phyloP scores from a whole-genome alignment of 257 asterid species.

The Nicotiana paniculata region DNA sequence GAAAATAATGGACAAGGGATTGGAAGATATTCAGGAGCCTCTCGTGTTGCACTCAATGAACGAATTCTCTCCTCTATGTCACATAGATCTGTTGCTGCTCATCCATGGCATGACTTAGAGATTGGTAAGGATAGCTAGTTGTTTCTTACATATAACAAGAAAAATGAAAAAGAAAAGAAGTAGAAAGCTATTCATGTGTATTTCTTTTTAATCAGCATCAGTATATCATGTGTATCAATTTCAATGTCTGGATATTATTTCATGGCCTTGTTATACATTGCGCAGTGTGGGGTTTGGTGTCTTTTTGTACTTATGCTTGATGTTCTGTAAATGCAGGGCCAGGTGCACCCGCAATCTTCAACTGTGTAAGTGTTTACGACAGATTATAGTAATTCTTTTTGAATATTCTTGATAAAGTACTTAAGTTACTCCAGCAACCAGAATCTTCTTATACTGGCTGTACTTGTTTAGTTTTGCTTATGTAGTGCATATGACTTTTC shows the following conservation, averaged over 20 bases:
- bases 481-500: background rate
- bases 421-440: background rate
- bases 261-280: background rate
- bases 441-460: background rate
- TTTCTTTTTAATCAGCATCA: background rate
- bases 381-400: background rate
- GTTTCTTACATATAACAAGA: background rate
- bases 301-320: background rate
- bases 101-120: slow-evolving; percentile 97
- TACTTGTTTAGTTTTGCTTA: background rate
- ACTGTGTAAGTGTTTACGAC: slow-evolving; percentile 58
- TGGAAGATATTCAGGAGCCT: slow-evolving; percentile 23
- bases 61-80: slow-evolving; percentile 79
- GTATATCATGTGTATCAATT: background rate
- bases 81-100: slow-evolving; percentile 70
- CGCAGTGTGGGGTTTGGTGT: background rate
- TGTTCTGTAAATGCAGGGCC: slow-evolving; percentile 53
- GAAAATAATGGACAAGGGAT: slow-evolving; percentile 20
- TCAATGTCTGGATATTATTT: background rate
- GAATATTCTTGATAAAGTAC: background rate
- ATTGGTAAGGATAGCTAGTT: slow-evolving; percentile 43
- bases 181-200: background rate
- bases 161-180: background rate
- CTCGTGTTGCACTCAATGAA: slow-evolving; percentile 52
- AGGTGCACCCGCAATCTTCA: slow-evolving; percentile 81